Conservation (phyloP, 192 early-diverging fungal species). For the Umbelopsis isabellina region DNA sequence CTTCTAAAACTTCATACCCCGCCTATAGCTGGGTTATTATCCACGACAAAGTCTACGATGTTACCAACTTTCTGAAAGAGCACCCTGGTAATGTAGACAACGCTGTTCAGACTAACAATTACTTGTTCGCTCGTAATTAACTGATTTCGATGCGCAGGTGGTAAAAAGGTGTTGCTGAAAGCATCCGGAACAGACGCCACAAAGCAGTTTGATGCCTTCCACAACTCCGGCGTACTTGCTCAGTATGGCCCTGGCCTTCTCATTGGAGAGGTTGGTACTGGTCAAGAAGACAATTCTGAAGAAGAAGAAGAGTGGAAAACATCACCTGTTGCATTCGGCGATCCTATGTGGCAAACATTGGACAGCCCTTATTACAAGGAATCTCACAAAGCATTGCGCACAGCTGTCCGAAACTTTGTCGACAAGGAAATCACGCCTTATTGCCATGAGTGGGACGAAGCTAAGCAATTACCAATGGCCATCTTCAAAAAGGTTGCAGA, state of each 20-base stretch:
- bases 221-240: constrained; percentile 66
- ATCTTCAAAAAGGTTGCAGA: constrained; percentile 76
- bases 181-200: constrained; percentile 80
- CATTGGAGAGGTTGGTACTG: constrained; percentile 65
- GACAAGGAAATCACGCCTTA: constrained; percentile 79
- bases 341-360: constrained; percentile 72
- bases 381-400: constrained; percentile 65
- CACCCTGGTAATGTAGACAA: constrained; percentile 52
- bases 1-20: not conserved
- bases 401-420: constrained; percentile 70
- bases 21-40: constrained; percentile 58
- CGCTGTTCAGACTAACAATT: not conserved
- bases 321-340: constrained; percentile 73
- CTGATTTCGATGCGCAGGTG: constrained; percentile 28
- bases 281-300: constrained; percentile 34
- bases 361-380: constrained; percentile 81
- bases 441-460: constrained; percentile 83
- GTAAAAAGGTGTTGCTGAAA: constrained; percentile 75
- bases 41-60: constrained; percentile 62
- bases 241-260: constrained; percentile 65
- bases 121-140: not conserved
- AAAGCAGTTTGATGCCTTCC: constrained; percentile 88
- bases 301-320: constrained; percentile 45
- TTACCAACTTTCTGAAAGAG: constrained; percentile 57
- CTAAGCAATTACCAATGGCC: constrained; percentile 71